Base-by-base conservation (phyloP, 2,329 filamentous ascomycete genomes). In the Penicillium decumbens region DNA sequence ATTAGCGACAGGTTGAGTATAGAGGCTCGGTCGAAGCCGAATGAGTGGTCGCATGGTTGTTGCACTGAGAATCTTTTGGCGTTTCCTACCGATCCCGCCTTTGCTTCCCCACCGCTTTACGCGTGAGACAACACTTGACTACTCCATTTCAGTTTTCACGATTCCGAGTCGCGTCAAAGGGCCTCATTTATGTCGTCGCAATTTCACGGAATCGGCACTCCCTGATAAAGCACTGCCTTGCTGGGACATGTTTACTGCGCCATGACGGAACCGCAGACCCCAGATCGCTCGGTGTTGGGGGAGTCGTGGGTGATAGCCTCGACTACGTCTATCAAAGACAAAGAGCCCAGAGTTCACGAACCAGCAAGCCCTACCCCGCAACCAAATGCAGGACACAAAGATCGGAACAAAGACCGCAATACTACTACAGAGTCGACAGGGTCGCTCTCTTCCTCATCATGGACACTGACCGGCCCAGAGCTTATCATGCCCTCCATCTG, bases 401-500 rank as follows among this genome's bases (percentile, higher is more conserved):
- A 28, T 9, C 35, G 35, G 13, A n/a, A 13, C 9, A 33, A 37
- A 29, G 24, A 40, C 18, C 38, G n/a, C 38, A 47, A 51, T 47
- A 33, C 47, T 43, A 49, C 49, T 43, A 49, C 49, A 6, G 53
- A 60, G 42, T 49, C 49, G 25, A 51, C 56, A 12, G 57, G 61
- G 25, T 66, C 67, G 8, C 57, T 60, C 27, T 45, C 52, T 8
- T 56, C 59, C 30, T 68, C 65, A 9, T 65, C 63, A 40, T 59
- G 50, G 53, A 53, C 51, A 5, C 51, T 62, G 39, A 61, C 66
- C 10, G 69, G 69, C 4, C 68, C 69, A 1, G 68, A 71, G 47
- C 63, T 72, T 6, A 67, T 72, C 20, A 72, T 72, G 69, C 69
- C 69, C 3, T 71, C 69, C 4, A 70, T 72, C 40, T 65, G 63